Evolutionary conservation across 2,329 filamentous ascomycete species (phyloP).

Genomic region (Alternaria novae-zelandiae): DNA sequence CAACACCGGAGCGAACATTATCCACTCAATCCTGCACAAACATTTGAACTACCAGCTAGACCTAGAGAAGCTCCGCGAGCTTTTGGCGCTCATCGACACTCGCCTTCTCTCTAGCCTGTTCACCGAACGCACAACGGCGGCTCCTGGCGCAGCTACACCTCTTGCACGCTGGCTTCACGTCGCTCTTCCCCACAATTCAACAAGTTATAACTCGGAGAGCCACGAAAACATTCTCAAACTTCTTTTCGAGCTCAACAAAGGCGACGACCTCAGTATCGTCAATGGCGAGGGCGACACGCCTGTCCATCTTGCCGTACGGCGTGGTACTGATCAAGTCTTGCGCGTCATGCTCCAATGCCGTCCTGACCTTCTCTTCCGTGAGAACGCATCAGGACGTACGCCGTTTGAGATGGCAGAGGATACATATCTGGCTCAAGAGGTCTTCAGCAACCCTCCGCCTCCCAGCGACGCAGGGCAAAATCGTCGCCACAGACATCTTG

Average conservation of each 20-base stretch:
- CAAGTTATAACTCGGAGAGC: not conserved
- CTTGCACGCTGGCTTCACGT: constrained; percentile 56
- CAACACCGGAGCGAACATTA: constrained; percentile 66
- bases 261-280: constrained; percentile 62
- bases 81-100: constrained; percentile 66
- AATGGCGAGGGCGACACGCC: constrained; percentile 71
- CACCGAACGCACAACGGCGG: constrained; percentile 60
- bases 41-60: constrained; percentile 43
- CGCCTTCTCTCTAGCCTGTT: constrained; percentile 65
- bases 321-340: constrained; percentile 48
- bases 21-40: constrained; percentile 62
- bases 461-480: not conserved
- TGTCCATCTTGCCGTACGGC: constrained; percentile 63
- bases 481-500: not conserved
- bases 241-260: constrained; percentile 47
- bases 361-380: constrained; percentile 68
- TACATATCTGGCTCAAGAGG: constrained; percentile 51
- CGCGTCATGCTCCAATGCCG: constrained; percentile 61
- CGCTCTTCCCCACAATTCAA: not conserved
- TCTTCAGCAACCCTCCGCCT: constrained; percentile 25
- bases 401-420: constrained; percentile 72
- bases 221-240: constrained; percentile 15
- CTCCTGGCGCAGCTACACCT: constrained; percentile 65
- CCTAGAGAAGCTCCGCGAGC: constrained; percentile 19
- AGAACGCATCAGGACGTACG: constrained; percentile 79